Percentiles rank a stretch among this genome's conserved stretches.
Conservation (phyloP, 306 rosid genomes). For the Amphicarpaea edgeworthii region DNA sequence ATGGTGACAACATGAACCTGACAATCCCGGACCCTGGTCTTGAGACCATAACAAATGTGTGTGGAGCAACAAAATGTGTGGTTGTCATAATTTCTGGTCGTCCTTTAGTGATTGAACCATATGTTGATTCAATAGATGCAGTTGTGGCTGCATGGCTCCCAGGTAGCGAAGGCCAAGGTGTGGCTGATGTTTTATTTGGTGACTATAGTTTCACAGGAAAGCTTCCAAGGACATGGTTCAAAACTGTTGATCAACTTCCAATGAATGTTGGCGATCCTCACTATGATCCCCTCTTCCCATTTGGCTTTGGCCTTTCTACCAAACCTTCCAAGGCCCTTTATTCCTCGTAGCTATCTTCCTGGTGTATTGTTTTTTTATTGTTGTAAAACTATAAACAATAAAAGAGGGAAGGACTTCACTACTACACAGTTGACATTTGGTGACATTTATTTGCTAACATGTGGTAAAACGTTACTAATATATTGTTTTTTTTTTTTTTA, state of each 20-base stretch:
- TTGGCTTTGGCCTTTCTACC: constrained; percentile 62
- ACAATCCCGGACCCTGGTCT: constrained; percentile 53
- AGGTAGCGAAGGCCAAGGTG: constrained; percentile 64
- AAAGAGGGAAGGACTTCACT: no score
- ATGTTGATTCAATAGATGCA: constrained; percentile 48
- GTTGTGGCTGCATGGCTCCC: constrained; percentile 64
- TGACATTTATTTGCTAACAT: no score
- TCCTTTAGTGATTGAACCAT: constrained; percentile 58
- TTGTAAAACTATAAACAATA: no score
- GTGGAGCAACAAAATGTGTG: constrained; percentile 56
- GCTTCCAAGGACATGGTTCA: constrained; percentile 66
- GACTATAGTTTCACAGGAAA: constrained; percentile 60
- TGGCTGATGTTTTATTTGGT: constrained; percentile 59
- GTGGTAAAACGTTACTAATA: no score
- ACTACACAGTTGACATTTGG: no score
- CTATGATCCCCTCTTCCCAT: constrained; percentile 64
- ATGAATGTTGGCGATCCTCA: constrained; percentile 63
- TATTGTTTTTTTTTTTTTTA: no score
- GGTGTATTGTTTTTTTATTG: no score
- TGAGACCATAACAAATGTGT: constrained; percentile 51
- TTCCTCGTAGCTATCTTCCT: constrained; percentile 25
- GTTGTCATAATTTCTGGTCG: constrained; percentile 61
- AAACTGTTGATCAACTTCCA: constrained; percentile 59
- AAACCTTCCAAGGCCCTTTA: constrained; percentile 39
- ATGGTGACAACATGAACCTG: constrained; percentile 57